Base-by-base conservation (phyloP, 164 flowering plant genomes). In the Dillenia turbinata region DNA sequence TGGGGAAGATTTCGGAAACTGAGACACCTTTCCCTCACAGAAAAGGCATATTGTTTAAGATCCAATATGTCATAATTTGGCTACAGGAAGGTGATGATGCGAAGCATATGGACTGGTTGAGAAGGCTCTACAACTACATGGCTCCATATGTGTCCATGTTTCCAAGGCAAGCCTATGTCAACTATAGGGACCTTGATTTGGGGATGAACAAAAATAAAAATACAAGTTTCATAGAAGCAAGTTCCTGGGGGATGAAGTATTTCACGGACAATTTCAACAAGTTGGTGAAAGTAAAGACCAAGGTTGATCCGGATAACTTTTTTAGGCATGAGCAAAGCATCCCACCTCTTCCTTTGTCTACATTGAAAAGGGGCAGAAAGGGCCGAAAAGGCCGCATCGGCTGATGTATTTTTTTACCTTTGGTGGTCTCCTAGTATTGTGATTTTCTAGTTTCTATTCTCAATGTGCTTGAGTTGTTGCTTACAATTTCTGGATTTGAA, bases 161-260 rank as follows among this genome's bases (percentile, higher is more conserved):
- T 19, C 72, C 72, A 16, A 69, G 72, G 44, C 63, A 52, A n/a
- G 67, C 62, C 14, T 69, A 63, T 59, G 49, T 69, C 60, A 69
- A 69, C 60, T 63, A 54, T 44, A 69, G 64, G 54, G 72, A 69
- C 49, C 72, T 63, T 57, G 72, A 69, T 47, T 46, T 69, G 67
- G 72, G 72, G 2, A 43, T 5, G 45, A 56, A 56, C 15, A 57
- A 46, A 8, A 12, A 4, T 40, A 24, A 56, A 12, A 8, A 16
- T 10, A 17, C 45, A 10, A 59, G 43, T 5, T 65, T 49, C 43
- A 15, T 8, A 24, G 3, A 49, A 52, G 56, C 68, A 40, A 50
- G 48, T 9, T 8, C 19, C 9, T 65, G 68, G 68, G 68, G 68
- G 15, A 8, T 12, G 10, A 57, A 49, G 33, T 65, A 65, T 57